Base-by-base conservation (phyloP, 2,329 filamentous ascomycete genomes). In the Hymenoscyphus scutula region DNA sequence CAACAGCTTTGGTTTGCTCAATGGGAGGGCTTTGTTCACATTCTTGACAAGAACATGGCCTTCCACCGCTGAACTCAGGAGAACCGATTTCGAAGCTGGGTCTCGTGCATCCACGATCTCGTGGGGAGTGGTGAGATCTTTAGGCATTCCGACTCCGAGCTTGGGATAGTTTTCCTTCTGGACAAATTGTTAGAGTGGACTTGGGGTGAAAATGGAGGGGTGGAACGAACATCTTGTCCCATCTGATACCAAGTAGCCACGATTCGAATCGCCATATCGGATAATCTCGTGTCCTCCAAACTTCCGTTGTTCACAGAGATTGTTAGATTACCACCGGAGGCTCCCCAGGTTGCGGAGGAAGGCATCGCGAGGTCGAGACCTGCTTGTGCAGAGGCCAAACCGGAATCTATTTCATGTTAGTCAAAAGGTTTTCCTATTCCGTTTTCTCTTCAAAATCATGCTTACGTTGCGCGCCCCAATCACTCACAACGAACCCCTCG, bases 401-500 rank as follows among this genome's bases (percentile, higher is more conserved):
- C 92, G 4, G 88, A 87, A 65, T 90, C 65, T 62, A 58, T 34
- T 13, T 32, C 13, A 17, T 5, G n/a, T n/a, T n/a, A n/a, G n/a
- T n/a, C n/a, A n/a, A n/a, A n/a, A n/a, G n/a, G n/a, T n/a, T n/a
- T n/a, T n/a, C n/a, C n/a, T n/a, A n/a, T n/a, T n/a, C n/a, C n/a
- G n/a, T n/a, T n/a, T 1, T 19, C 5, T 54, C 2, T 8, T 7
- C 29, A 30, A 57, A 56, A 23, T 7, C 32, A 1, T 11, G 23
- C 59, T 37, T 60, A 64, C 62, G 85, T 72, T 96, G 92, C 0
- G 90, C 91, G 3, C 92, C 80, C 92, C 92, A 96, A 73, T 97
- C 92, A 1, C 85, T 89, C 79, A 94, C 89, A 17, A 95, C 84
- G 61, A 91, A 93, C 0, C 91, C 92, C 72, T 95, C 89, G 71